Evolutionary conservation across 768 basidiomycete species (phyloP), one percentile per base, ranked within the genome.

Genomic region (Chlorophyllum brunneum): DNA sequence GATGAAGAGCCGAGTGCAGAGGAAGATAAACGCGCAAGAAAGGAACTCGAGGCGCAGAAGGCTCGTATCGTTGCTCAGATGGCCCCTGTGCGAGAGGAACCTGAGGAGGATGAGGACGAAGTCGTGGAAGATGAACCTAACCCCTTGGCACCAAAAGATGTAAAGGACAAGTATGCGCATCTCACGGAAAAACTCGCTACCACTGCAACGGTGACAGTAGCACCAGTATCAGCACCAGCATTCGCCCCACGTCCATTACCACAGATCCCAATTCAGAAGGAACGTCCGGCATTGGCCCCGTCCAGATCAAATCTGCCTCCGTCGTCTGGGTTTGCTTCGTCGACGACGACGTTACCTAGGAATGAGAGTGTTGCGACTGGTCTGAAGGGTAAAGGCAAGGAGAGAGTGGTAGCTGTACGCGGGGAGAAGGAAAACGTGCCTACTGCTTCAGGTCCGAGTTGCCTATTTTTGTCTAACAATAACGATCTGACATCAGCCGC

Each of bases 61-160:
- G 92, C 92, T 42, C 77, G 92, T 50, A 94, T 95, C 54, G 93
- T 95, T 1, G 89, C 91, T 43, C 91, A 95, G 73, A 95, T 95
- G 92, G 90, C 83, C 2, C 86, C 86, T 20, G 74, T 74, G 16
- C 67, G 68, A 47, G 76, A 79, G 40, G 76, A 76, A 50, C 67
- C 66, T 13, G 71, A 73, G 24, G 72, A 71, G 2, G 68, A 65
- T 13, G 61, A 48, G 7, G 61, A 62, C 1, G 62, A 59, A 24
- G 68, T 56, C n/a, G n/a, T n/a, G n/a, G 59, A 51, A 10, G 68
- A 64, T 44, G 74, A 69, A 20, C 70, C 70, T 27, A 69, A 67
- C 51, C 59, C 44, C 5, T 11, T 56, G 40, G 51, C 26, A 16
- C 16, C 51, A 16, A 44, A 43, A 11, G 51, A n/a, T n/a, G n/a